These are phyloP conservation scores for Solanum microdontum DNA, from an alignment of 257 asterid genomes.

Conservation along the genomic window DNA sequence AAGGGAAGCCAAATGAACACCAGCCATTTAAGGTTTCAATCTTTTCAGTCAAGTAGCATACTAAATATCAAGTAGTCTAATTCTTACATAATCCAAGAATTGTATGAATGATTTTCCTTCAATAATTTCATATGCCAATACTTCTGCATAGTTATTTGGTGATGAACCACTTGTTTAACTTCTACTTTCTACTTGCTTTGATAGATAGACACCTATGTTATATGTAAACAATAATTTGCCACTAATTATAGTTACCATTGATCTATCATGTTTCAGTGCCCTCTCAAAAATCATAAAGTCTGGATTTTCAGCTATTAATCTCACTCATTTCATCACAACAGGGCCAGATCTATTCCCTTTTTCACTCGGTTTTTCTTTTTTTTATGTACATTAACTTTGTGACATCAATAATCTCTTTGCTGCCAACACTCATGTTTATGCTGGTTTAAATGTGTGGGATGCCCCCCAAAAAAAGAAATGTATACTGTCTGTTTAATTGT, in stretches of 20 bases:
- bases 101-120: background rate
- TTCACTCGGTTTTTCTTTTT: background rate
- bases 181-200: background rate
- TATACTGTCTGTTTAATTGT: background rate
- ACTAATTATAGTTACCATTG: constrained; percentile 1
- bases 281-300: constrained; percentile 89
- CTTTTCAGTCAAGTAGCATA: background rate
- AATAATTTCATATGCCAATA: background rate
- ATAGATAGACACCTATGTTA: background rate
- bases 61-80: background rate
- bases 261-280: constrained; percentile 39
- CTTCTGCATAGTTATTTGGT: background rate
- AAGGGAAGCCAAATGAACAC: background rate
- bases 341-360: constrained; percentile 46
- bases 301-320: constrained; percentile 84
- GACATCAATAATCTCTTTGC: background rate
- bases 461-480: background rate
- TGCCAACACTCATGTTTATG: background rate
- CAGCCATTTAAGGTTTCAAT: background rate
- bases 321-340: constrained; percentile 87
- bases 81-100: background rate
- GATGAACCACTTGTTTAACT: background rate
- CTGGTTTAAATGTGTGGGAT: background rate
- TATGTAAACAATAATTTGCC: background rate
- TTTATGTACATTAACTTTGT: background rate